Conservation (phyloP, 2,329 filamentous ascomycete species). For the Talaromyces sp. region DNA sequence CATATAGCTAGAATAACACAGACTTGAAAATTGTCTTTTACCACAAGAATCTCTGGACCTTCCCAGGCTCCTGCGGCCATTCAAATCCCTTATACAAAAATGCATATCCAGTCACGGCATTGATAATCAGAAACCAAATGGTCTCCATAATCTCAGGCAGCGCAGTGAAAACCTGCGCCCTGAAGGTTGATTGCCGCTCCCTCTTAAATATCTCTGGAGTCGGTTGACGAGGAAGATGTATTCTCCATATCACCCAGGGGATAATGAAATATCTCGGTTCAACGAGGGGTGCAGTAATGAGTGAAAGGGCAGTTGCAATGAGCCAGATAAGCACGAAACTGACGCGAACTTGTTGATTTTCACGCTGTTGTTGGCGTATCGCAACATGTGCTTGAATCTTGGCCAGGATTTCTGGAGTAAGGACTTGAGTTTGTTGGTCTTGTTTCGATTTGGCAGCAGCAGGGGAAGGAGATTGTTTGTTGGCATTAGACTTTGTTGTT, state of each 20-base stretch:
- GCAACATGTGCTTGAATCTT: slow-evolving; percentile 29
- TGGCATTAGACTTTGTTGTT: slow-evolving; percentile 19
- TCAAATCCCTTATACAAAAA: slow-evolving; percentile 56
- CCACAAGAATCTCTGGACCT: slow-evolving; percentile 60
- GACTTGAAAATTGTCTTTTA: slow-evolving; percentile 23
- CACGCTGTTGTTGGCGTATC: slow-evolving; percentile 28
- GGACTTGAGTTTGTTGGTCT: slow-evolving; percentile 21
- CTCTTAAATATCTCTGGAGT: slow-evolving; percentile 25
- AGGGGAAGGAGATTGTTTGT: slow-evolving; percentile 20
- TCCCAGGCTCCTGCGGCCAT: slow-evolving; percentile 57
- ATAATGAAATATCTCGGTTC: slow-evolving; percentile 96
- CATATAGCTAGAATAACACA: not conserved
- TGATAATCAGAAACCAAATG: slow-evolving; percentile 55
- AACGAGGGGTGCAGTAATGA: slow-evolving; percentile 85
- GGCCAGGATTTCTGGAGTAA: slow-evolving; percentile 29
- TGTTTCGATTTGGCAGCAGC: slow-evolving; percentile 2
- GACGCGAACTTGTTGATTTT: slow-evolving; percentile 33
- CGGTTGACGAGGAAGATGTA: slow-evolving; percentile 62
- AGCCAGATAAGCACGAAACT: slow-evolving; percentile 62
- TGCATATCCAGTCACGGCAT: slow-evolving; percentile 51
- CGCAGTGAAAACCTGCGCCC: slow-evolving; percentile 27
- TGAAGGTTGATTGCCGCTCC: slow-evolving; percentile 23
- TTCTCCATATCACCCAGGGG: slow-evolving; percentile 88
- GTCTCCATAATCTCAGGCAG: slow-evolving; percentile 49
- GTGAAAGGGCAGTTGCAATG: slow-evolving; percentile 68